Evolutionary conservation across 768 basidiomycete species (phyloP).

Genomic region (Boletus subcaerulescens): DNA sequence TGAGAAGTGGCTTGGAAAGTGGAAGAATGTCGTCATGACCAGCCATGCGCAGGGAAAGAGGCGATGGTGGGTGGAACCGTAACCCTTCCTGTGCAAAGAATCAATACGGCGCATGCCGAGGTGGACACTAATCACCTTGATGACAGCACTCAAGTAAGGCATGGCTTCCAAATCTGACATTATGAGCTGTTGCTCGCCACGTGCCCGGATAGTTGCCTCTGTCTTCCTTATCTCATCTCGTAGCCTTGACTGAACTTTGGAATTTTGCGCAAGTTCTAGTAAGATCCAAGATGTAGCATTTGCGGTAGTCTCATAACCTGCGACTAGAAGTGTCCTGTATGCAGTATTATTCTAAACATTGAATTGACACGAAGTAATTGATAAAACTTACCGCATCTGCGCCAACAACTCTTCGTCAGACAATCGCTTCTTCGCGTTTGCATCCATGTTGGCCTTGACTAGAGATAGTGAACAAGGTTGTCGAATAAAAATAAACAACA

Average conservation of each 20-base stretch:
- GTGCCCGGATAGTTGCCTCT: not conserved
- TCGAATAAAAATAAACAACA: not conserved
- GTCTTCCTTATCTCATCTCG: constrained; percentile 33
- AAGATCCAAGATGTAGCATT: constrained; percentile 56
- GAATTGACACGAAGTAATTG: not conserved
- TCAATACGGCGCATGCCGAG: constrained; percentile 12
- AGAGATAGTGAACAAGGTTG: not conserved
- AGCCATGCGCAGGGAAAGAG: constrained; percentile 47
- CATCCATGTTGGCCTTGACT: constrained; percentile 26
- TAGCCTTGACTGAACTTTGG: constrained; percentile 54
- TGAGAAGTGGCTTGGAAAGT: constrained; percentile 49
- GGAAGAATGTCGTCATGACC: constrained; percentile 55
- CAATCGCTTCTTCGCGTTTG: constrained; percentile 14
- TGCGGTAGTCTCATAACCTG: constrained; percentile 60
- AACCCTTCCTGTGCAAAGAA: constrained; percentile 38
- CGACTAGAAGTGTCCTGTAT: constrained; percentile 43
- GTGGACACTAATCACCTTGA: constrained; percentile 25
- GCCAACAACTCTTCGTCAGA: constrained; percentile 13
- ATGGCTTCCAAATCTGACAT: constrained; percentile 46
- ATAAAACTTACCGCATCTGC: constrained; percentile 15
- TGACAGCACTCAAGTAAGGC: constrained; percentile 41
- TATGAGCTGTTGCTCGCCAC: not conserved
- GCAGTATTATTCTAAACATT: not conserved
- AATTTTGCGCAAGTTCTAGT: constrained; percentile 55
- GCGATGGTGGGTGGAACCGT: constrained; percentile 44